phyloP scores from a whole-genome alignment of 2,329 filamentous ascomycete genomes.

The Tolypocladium album region DNA sequence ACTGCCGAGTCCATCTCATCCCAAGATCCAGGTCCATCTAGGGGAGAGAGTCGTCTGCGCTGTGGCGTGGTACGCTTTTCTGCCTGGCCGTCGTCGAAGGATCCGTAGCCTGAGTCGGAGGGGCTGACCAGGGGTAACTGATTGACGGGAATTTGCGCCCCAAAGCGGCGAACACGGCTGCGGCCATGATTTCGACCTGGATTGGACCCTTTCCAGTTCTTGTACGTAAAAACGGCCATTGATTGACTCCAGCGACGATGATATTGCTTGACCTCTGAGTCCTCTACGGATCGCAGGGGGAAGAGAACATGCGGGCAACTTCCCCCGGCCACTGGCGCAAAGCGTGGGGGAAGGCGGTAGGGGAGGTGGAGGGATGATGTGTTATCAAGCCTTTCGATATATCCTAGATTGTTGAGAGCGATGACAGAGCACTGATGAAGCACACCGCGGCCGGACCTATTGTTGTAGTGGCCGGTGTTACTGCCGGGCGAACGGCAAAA shows the following conservation, averaged over 20 bases:
- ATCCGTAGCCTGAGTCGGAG: slow-evolving; percentile 18
- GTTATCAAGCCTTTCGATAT: neutral
- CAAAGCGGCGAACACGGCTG: neutral
- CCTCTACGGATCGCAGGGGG: neutral
- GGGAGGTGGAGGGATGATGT: neutral
- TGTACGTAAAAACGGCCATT: neutral
- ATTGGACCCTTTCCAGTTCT: neutral
- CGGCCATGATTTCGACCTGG: neutral
- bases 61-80: neutral
- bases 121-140: slow-evolving; percentile 6
- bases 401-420: neutral
- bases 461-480: neutral
- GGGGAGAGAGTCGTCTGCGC: neutral
- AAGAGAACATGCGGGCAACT: neutral
- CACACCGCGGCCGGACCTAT: neutral
- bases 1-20: neutral
- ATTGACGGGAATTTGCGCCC: neutral
- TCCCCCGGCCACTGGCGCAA: neutral
- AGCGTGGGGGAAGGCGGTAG: neutral
- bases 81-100: slow-evolving; percentile 8
- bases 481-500: neutral
- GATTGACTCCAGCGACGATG: neutral
- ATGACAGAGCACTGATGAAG: neutral
- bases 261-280: neutral
- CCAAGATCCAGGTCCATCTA: slow-evolving; percentile 4